Conservation (phyloP, 2,329 filamentous ascomycete genomes). For the Fonsecaea monophora region DNA sequence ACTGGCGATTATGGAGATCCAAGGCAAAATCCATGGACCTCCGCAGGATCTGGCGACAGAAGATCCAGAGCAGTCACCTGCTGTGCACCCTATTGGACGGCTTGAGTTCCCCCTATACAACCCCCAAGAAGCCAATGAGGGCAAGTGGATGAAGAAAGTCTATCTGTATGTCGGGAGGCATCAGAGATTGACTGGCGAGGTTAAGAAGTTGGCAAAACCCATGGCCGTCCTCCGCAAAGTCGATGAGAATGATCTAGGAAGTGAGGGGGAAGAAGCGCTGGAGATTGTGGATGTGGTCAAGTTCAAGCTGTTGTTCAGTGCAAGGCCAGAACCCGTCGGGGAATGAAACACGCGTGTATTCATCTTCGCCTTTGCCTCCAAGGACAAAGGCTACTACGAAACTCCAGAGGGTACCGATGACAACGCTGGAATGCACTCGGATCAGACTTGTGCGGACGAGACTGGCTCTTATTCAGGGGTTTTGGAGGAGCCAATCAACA, state of each 20-base stretch:
- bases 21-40: constrained; percentile 85
- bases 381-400: too few species aligned
- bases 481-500: not conserved
- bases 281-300: constrained; percentile 88
- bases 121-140: constrained; percentile 58
- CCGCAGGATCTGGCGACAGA: constrained; percentile 41
- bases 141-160: constrained; percentile 86
- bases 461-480: too few species aligned
- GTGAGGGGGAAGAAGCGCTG: constrained; percentile 57
- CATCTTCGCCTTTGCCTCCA: too few species aligned
- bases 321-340: constrained; percentile 83
- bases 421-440: too few species aligned
- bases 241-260: constrained; percentile 34
- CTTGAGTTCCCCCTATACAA: constrained; percentile 78
- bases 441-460: too few species aligned
- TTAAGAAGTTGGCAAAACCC: constrained; percentile 81
- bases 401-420: too few species aligned
- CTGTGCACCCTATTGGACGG: constrained; percentile 68
- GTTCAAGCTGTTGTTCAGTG: constrained; percentile 84
- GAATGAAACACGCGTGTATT: constrained; percentile 17
- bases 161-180: constrained; percentile 88
- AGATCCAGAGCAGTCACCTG: constrained; percentile 33
- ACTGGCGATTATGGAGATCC: constrained; percentile 87
- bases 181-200: constrained; percentile 86
- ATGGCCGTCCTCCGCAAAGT: constrained; percentile 76